Percentiles rank a stretch among this genome's conserved stretches.
Evolutionary conservation across 768 basidiomycete species (phyloP).

Genomic region (Leccinum subgranulosum): DNA sequence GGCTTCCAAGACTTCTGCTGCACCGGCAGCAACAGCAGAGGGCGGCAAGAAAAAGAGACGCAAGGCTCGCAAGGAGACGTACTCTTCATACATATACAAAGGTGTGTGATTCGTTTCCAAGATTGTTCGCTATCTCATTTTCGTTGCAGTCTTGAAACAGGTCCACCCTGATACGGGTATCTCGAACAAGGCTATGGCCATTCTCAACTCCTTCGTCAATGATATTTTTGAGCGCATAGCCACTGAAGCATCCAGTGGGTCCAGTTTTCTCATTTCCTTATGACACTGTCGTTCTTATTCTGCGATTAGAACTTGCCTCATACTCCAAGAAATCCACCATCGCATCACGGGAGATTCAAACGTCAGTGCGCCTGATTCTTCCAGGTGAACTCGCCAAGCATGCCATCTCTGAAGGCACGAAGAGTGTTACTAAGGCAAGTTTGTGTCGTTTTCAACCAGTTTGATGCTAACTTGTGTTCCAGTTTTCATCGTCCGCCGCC

Average conservation of each 20-base stretch:
- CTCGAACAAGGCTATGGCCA: constrained; percentile 95
- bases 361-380: constrained; percentile 90
- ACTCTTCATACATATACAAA: constrained; percentile 95
- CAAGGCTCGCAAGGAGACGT: constrained; percentile 89
- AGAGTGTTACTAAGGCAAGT: constrained; percentile 61
- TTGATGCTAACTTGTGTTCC: background rate
- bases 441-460: background rate
- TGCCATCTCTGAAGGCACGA: constrained; percentile 93
- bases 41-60: constrained; percentile 87
- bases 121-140: background rate
- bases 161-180: constrained; percentile 99
- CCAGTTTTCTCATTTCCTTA: background rate
- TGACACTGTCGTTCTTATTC: background rate
- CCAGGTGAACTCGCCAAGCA: constrained; percentile 98
- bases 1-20: constrained; percentile 56
- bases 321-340: constrained; percentile 99
- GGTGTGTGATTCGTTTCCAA: constrained; percentile 37
- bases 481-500: constrained; percentile 47
- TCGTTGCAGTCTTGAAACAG: constrained; percentile 78
- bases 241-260: constrained; percentile 81
- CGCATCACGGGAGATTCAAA: constrained; percentile 98
- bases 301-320: constrained; percentile 74
- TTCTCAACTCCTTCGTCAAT: constrained; percentile 90
- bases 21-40: constrained; percentile 49
- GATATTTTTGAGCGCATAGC: constrained; percentile 94